Conservation (phyloP, 768 basidiomycete genomes). For the Thelephora aurantiotincta region DNA sequence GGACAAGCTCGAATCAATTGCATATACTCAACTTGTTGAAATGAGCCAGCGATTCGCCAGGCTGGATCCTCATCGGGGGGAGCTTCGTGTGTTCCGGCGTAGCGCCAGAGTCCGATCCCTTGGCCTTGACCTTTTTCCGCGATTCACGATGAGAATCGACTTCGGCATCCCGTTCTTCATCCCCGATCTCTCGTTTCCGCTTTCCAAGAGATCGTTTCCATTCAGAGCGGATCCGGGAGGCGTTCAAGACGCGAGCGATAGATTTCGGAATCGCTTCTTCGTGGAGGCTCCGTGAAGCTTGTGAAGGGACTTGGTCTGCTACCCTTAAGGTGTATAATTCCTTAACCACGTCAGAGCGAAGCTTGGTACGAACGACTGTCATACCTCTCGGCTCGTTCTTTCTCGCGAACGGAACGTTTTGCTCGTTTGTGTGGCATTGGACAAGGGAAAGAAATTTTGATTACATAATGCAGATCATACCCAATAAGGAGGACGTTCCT, state of each 20-base stretch:
- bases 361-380: no score
- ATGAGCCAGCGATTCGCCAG: slow-evolving; percentile 60
- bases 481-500: no score
- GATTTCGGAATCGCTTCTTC: slow-evolving; percentile 61
- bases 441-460: no score
- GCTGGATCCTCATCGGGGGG: slow-evolving; percentile 31
- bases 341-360: no score
- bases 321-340: neutral
- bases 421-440: slow-evolving; percentile 23
- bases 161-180: slow-evolving; percentile 8
- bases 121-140: slow-evolving; percentile 13
- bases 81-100: slow-evolving; percentile 3
- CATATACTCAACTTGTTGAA: slow-evolving; percentile 48
- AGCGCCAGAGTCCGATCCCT: slow-evolving; percentile 1
- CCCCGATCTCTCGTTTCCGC: slow-evolving; percentile 15
- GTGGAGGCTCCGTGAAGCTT: slow-evolving; percentile 11
- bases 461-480: no score
- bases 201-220: slow-evolving; percentile 30
- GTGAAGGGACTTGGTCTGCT: neutral
- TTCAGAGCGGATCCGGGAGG: slow-evolving; percentile 39
- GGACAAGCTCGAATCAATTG: neutral
- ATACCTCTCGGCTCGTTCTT: slow-evolving; percentile 15
- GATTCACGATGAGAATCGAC: slow-evolving; percentile 9
- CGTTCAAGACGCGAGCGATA: slow-evolving; percentile 48
- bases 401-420: slow-evolving; percentile 19